Percentiles rank a stretch among this genome's conserved stretches.
These are phyloP conservation scores for Rutstroemia sp. DNA, from an alignment of 2,329 filamentous ascomycete species.

Conservation along the genomic window DNA sequence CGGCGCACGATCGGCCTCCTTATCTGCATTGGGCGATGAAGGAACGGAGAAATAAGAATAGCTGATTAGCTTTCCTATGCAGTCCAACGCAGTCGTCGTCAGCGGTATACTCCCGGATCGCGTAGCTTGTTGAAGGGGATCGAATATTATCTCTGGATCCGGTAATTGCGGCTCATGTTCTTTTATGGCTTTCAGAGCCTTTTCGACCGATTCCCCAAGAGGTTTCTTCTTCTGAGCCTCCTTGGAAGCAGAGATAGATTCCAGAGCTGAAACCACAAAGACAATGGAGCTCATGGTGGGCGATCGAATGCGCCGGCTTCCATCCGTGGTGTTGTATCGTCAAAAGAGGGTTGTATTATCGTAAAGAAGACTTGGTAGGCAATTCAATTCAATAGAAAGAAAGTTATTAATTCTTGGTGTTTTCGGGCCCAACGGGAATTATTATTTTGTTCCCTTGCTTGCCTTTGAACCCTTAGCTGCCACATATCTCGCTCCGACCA, in stretches of 20 bases:
- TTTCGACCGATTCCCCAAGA: constrained; percentile 72
- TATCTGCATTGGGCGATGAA: constrained; percentile 34
- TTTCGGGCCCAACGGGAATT: no score
- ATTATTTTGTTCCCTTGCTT: not conserved
- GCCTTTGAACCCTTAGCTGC: not conserved
- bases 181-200: constrained; percentile 79
- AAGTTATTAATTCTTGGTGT: not conserved
- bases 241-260: constrained; percentile 84
- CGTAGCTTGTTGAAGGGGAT: constrained; percentile 82
- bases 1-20: constrained; percentile 47
- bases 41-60: constrained; percentile 94
- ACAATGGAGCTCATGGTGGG: constrained; percentile 84
- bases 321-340: constrained; percentile 17
- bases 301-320: constrained; percentile 22
- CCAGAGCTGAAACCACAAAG: constrained; percentile 89
- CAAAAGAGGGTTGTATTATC: not conserved
- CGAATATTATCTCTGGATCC: constrained; percentile 86
- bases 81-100: constrained; percentile 86
- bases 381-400: not conserved
- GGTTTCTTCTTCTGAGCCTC: constrained; percentile 84
- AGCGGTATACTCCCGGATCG: constrained; percentile 79
- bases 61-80: constrained; percentile 97
- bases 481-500: not conserved
- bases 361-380: not conserved
- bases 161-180: constrained; percentile 73